Evolutionary conservation across 768 basidiomycete species (phyloP), one percentile per base, ranked within the genome.

Genomic region (Rhodosporidiobolus sp.): DNA sequence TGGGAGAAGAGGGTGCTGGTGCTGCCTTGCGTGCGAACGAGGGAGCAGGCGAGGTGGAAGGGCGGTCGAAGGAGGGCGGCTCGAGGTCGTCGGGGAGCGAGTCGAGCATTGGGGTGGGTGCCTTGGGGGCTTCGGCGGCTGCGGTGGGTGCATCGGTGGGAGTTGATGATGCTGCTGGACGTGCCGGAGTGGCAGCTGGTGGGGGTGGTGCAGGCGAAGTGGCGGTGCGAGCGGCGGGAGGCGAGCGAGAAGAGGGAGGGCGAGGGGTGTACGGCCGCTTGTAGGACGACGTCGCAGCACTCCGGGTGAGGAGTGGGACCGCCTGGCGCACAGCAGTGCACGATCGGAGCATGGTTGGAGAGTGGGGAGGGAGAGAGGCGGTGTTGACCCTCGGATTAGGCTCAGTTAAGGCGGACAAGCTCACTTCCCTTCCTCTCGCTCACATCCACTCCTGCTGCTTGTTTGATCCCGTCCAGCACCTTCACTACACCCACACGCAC

Each of bases 211-310:
- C 20, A 30, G 46, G 20, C 17, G 60, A 22, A 32, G 60, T 30
- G 45, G 60, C 28, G 45, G 60, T 22, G 14, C 48, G 60, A n/a
- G 60, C 60, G 46, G 65, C 43, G 58, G 49, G 32, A 60, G 28
- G 30, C 34, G 63, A 7, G 6, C n/a, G 35, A 54, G 43, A 30
- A 32, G n/a, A n/a, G n/a, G 48, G 48, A 49, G 48, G 8, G n/a
- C 19, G 34, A 34, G 32, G 22, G 22, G 14, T 48, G 65, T 24
- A 26, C n/a, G 43, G 8, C 45, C 12, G 30, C 30, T 30, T 52
- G 67, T 20, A 28, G 43, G 30, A 24, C 34, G 17, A 19, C 22
- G 28, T 49, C 48, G 48, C 48, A 49, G 48, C 19, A 49, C 38
- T 14, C 38, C 38, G 38, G 8, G 38, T 14, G 14, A 14, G 38